Conservation (phyloP, 2,329 filamentous ascomycete species). For the Paraconiothyrium brasiliense region DNA sequence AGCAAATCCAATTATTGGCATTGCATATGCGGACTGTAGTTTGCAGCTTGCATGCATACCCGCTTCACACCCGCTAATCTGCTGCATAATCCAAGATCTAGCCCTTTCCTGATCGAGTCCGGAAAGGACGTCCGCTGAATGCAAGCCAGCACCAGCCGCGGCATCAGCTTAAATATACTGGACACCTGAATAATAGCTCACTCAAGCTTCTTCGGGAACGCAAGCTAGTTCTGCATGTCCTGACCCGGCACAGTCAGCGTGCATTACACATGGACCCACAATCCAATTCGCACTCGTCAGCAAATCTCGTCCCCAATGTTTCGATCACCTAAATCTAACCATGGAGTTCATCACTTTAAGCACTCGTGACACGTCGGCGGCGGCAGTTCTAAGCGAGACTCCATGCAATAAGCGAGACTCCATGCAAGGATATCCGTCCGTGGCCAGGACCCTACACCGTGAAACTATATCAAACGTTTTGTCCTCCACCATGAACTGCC, state of each 20-base stretch:
- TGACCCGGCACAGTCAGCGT: neutral
- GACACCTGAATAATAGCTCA: neutral
- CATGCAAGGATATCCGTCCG: neutral
- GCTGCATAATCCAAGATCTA: conserved; percentile 4
- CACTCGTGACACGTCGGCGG: neutral
- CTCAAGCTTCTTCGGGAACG: neutral
- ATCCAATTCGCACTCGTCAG: neutral
- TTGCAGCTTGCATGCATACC: conserved; percentile 17
- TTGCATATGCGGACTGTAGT: conserved; percentile 7
- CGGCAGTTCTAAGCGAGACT: conserved; percentile 14
- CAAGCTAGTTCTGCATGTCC: neutral
- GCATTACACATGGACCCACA: neutral
- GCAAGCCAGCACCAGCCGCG: neutral
- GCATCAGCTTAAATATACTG: neutral
- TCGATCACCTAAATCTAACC: neutral
- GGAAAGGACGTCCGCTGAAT: conserved; percentile 4
- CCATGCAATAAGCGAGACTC: conserved; percentile 13
- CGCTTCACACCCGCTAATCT: conserved; percentile 5
- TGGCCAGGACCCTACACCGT: neutral
- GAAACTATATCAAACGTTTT: conserved; percentile 22
- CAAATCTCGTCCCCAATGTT: neutral
- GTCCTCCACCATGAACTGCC: conserved; percentile 12
- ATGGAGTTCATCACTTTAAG: neutral
- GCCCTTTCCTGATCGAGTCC: conserved; percentile 5
- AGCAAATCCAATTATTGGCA: neutral